Evolutionary conservation across 352 stramenopile species (phyloP).

Genomic region (Saprolegnia diclina): DNA sequence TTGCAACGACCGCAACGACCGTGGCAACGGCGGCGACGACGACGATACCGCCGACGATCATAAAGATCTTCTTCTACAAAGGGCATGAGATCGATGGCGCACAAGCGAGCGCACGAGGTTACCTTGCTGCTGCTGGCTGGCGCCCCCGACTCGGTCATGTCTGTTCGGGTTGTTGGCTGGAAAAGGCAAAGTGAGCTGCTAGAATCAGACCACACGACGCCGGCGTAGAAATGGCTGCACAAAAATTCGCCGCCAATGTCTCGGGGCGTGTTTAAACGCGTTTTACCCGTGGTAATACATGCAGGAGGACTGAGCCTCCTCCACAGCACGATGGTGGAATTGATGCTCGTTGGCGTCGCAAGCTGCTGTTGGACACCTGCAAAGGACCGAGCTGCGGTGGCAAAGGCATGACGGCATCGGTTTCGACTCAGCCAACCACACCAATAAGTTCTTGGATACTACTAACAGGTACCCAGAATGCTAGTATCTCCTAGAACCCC

Average conservation of each 20-base stretch:
- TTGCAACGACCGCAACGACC: constrained; percentile 2
- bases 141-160: neutral
- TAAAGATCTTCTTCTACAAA: constrained; percentile 1
- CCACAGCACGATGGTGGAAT: neutral
- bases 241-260: neutral
- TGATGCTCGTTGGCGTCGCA: neutral
- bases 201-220: neutral
- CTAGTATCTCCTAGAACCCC: too few relatives aligned
- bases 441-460: too few relatives aligned
- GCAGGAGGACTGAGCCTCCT: neutral
- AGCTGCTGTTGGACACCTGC: too few relatives aligned
- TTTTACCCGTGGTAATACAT: neutral
- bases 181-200: neutral
- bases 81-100: too few relatives aligned
- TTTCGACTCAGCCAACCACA: too few relatives aligned
- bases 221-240: neutral
- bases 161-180: neutral
- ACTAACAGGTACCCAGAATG: too few relatives aligned
- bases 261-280: neutral
- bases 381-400: too few relatives aligned
- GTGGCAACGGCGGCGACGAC: neutral
- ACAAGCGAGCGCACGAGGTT: too few relatives aligned
- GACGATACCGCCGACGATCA: constrained; percentile 3
- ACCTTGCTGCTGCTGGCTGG: neutral
- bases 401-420: too few relatives aligned